Conservation (phyloP, 805 yeast species). For the Limtongozyma cylindracea region DNA sequence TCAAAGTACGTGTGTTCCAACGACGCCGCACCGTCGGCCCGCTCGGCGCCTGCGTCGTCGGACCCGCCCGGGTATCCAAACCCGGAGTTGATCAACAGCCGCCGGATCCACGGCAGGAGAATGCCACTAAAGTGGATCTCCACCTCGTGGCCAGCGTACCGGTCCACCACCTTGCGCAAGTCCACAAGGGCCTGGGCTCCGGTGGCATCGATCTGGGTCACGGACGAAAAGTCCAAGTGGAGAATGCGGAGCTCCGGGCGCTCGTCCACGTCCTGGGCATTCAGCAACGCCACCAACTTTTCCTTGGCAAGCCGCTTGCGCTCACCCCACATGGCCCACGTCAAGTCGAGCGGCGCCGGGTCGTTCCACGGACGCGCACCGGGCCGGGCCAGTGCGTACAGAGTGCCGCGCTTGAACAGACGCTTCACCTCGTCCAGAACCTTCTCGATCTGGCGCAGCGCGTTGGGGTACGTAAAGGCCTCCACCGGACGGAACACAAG, state of each 20-base stretch:
- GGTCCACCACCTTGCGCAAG: conserved; percentile 41
- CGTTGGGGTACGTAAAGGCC: conserved; percentile 60
- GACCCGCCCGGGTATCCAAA: too few species aligned
- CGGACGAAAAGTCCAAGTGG: conserved; percentile 64
- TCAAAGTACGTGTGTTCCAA: conserved; percentile 14
- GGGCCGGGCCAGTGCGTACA: conserved; percentile 8
- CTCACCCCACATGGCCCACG: conserved; percentile 7
- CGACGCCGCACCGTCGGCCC: conserved; percentile 13
- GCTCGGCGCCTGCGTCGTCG: too few species aligned
- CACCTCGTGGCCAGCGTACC: conserved; percentile 58
- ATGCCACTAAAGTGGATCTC: conserved; percentile 82
- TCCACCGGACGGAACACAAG: conserved; percentile 67
- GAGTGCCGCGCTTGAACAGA: conserved; percentile 34
- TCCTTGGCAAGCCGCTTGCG: conserved; percentile 2
- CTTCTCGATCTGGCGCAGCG: conserved; percentile 44
- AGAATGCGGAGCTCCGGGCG: conserved; percentile 49
- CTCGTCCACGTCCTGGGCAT: conserved; percentile 8
- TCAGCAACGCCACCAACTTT: background rate
- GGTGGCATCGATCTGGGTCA: conserved; percentile 55
- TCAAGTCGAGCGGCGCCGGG: conserved; percentile 34
- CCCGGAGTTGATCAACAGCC: conserved; percentile 51
- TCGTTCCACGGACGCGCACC: conserved; percentile 82
- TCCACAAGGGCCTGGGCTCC: conserved; percentile 61
- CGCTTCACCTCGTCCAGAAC: conserved; percentile 42
- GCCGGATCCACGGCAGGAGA: conserved; percentile 65